Evolutionary conservation across 2,329 filamentous ascomycete genomes (phyloP).

Genomic region (Claviceps pusilla): DNA sequence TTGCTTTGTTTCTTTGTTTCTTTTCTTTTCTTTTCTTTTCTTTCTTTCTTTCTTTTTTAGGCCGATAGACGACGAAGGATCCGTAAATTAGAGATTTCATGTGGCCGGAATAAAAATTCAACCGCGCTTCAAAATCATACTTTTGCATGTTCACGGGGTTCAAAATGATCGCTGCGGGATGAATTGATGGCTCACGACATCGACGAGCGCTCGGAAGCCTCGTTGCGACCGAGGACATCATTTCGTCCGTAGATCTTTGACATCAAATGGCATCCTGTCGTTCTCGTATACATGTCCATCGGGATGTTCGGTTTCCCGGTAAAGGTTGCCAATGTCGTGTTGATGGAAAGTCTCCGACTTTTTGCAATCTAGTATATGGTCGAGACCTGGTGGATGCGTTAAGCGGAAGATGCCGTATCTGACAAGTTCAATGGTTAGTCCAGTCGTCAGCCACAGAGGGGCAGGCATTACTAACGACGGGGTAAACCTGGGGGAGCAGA

Average conservation of each 20-base stretch:
- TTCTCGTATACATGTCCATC: conserved; percentile 56
- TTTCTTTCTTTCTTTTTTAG: not conserved
- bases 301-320: conserved; percentile 57
- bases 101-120: not conserved
- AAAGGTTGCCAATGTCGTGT: conserved; percentile 51
- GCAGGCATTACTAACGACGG: conserved; percentile 45
- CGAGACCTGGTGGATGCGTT: conserved; percentile 81
- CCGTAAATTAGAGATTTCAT: not conserved
- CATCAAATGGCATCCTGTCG: conserved; percentile 45
- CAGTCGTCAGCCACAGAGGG: not conserved
- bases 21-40: not conserved
- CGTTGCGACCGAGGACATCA: not conserved
- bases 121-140: not conserved
- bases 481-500: conserved; percentile 72
- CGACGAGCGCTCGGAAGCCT: not conserved
- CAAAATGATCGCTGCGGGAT: not conserved
- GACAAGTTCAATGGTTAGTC: not conserved
- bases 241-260: conserved; percentile 34
- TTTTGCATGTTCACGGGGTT: not conserved
- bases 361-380: conserved; percentile 66
- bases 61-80: not conserved
- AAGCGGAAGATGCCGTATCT: conserved; percentile 87
- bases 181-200: not conserved
- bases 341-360: conserved; percentile 76
- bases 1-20: not conserved